phyloP scores from a whole-genome alignment of 73 alveolate species.

The Paramecium pentaurelia region DNA sequence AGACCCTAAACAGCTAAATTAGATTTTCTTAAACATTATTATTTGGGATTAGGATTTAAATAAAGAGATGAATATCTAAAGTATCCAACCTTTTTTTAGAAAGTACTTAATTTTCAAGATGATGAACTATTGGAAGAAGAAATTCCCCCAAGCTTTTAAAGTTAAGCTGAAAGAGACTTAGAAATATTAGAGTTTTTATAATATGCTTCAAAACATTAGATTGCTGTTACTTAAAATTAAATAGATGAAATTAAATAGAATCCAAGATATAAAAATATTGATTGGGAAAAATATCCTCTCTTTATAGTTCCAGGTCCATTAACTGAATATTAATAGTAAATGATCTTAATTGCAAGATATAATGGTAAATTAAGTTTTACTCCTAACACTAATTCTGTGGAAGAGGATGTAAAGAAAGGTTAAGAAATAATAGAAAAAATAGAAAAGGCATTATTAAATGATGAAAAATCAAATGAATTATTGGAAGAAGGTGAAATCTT shows the following conservation, averaged over 20 bases:
- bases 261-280: not conserved
- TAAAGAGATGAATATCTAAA: not conserved
- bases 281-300: not conserved
- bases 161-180: not conserved
- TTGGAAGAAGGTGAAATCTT: not conserved
- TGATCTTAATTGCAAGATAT: not conserved
- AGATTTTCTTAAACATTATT: not conserved
- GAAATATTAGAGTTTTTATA: not conserved
- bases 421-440: not conserved
- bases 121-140: not conserved
- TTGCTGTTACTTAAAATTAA: not conserved
- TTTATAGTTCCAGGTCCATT: not conserved
- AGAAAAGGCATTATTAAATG: not conserved
- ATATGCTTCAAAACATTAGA: not conserved
- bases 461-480: not conserved
- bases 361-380: not conserved
- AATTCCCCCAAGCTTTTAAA: not conserved
- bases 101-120: not conserved
- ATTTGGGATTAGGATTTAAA: not conserved
- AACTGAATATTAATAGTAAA: not conserved
- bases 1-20: not conserved
- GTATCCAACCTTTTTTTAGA: not conserved
- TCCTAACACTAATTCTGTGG: not conserved
- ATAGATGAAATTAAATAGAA: not conserved
- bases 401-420: not conserved